Evolutionary conservation across 805 yeast species (phyloP), one percentile per base, ranked within the genome.

Genomic region (Metschnikowia santaceciliae): DNA sequence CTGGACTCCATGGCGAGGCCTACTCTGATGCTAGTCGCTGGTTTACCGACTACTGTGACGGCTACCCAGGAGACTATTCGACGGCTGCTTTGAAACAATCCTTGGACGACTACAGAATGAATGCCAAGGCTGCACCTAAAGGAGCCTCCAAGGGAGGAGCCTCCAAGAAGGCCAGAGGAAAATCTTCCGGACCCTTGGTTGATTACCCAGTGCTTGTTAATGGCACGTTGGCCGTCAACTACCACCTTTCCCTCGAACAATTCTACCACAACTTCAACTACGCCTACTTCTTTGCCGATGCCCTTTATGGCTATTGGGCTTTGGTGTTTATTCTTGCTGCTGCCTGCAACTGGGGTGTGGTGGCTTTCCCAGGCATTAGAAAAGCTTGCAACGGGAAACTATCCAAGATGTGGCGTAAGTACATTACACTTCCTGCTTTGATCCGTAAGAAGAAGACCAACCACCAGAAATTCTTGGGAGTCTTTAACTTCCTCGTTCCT

Each of bases 381-480:
- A 38, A 32, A 10, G 7, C 14, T 6, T 55, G 47, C 48, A 54
- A 58, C 6, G 70, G 63, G 50, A 62, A 66, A 3, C 10, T 66
- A 2, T 54, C 71, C 4, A 76, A 71, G 50, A 50, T 62, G 52
- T 56, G 74, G 50, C 63, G 80, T 52, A 65, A 66, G 15, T 59
- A 65, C 36, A 43, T 77, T 7, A 63, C 72, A 0, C 55, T 73
- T 8, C 80, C 82, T 13, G 75, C 81, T 0, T 59, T 71, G 4
- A 50, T 51, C 22, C 64, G 64, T 1, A 61, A 51, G 42, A 53
- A 60, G 17, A 71, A 66, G 49, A 66, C 72, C 20, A 55, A 60
- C 32, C 67, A 63, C 38, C 58, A 60, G 32, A 54, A 60, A 15
- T 59, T 62, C 23, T 42, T 56, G 10, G 50, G 65, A 3, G 36